Base-by-base conservation (phyloP, 768 basidiomycete genomes). In the Lactarius tabidus region DNA sequence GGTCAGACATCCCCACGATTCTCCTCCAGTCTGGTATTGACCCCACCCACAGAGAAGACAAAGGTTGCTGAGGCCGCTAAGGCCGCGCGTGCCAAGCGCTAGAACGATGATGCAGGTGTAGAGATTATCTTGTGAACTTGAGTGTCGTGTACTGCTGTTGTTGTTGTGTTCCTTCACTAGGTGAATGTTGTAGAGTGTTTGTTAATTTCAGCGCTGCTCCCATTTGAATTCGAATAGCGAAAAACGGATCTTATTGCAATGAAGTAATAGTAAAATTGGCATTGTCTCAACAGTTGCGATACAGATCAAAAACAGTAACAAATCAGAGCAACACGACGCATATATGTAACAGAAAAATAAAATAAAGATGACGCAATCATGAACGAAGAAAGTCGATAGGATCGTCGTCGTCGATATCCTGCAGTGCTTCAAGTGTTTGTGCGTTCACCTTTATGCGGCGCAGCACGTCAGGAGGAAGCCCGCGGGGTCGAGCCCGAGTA, bases 1-100 rank as follows among this genome's bases (percentile, higher is more conserved):
- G 91, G 94, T 61, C 35, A 31, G 39, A 1, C 20, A 18, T 38
- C 38, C 12, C 31, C 8, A 7, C 18, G 15, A n/a, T 14, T 23
- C 45, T 48, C 23, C 45, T 4, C 14, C 20, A 17, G 29, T 14
- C 6, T 10, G 2, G 31, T 58, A 26, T 35, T 61, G 33, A 45
- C 28, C 14, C 33, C 14, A 6, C 23, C 23, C 1, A 7, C 31
- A 69, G 69, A 60, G 38, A 64, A 52, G 38, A 35, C 57, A 29
- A 67, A 59, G 63, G 63, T 26, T 6, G 4, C 59, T 10, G 63
- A 64, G 12, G 65, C 55, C 29, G 59, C 59, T 20, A 63, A 56
- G 43, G 57, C 57, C 31, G 66, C 56, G 2, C 56, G 62, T 23
- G 28, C 60, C 20, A 66, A 54, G 29, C 65, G 65, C 52, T 62